Conservation (phyloP, 805 yeast species). For the Saturnispora diversa region DNA sequence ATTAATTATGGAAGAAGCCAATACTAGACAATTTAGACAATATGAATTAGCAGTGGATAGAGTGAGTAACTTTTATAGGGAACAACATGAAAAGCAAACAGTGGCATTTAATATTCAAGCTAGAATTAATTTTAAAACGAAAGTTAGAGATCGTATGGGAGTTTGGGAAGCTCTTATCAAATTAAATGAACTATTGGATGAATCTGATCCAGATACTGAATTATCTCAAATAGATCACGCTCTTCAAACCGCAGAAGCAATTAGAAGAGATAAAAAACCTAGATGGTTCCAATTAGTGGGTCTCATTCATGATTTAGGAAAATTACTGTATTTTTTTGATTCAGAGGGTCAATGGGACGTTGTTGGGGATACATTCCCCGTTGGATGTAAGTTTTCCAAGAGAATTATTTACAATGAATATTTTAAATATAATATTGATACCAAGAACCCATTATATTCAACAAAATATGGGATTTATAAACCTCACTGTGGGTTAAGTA, state of each 20-base stretch:
- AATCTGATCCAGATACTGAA: slow-evolving; percentile 70
- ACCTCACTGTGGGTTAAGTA: slow-evolving; percentile 56
- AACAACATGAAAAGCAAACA: slow-evolving; percentile 62
- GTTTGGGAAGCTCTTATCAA: slow-evolving; percentile 65
- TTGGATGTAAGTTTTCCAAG: slow-evolving; percentile 58
- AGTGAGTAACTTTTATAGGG: slow-evolving; percentile 57
- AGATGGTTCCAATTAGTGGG: slow-evolving; percentile 74
- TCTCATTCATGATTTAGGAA: slow-evolving; percentile 63
- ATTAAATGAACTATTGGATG: slow-evolving; percentile 56
- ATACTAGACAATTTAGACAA: slow-evolving; percentile 43
- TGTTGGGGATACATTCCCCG: slow-evolving; percentile 73
- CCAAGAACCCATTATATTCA: slow-evolving; percentile 53
- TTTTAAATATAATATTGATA: slow-evolving; percentile 54
- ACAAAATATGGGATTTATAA: slow-evolving; percentile 61
- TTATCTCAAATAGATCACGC: slow-evolving; percentile 71
- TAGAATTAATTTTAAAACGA: slow-evolving; percentile 60
- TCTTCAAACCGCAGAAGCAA: slow-evolving; percentile 68
- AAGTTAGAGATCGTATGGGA: slow-evolving; percentile 56
- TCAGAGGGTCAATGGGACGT: slow-evolving; percentile 77
- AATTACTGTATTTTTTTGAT: slow-evolving; percentile 58
- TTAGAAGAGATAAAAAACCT: slow-evolving; percentile 57
- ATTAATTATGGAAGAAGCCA: slow-evolving; percentile 18
- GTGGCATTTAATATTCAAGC: slow-evolving; percentile 69
- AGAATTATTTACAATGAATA: slow-evolving; percentile 53
- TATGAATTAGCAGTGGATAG: slow-evolving; percentile 63